Evolutionary conservation across 1,284 basidiomycete species (phyloP), one percentile per base, ranked within the genome.

Genomic region (Coniferiporia weirii): DNA sequence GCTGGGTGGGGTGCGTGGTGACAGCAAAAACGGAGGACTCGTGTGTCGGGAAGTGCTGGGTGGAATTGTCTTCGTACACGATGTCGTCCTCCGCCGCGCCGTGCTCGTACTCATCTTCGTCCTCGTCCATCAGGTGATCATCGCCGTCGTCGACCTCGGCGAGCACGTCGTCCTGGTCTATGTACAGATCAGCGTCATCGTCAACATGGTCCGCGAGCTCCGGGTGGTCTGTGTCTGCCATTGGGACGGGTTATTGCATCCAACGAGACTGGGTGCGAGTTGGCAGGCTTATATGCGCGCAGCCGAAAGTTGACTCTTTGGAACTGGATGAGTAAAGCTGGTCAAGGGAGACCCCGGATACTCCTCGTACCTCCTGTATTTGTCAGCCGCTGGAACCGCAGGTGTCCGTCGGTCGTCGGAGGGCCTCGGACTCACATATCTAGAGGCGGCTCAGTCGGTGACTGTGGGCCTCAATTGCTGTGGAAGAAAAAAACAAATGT

Each of bases 1-100:
- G 85, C 57, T 90, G 84, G 35, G 87, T 86, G 0, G 95, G 94
- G 71, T 99, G 97, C 45, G 87, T 81, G 10, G 91, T 76, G 45
- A 99, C 77, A 49, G 87, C 76, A 70, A 98, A 99, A 52, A 98
- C 90, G 9, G 96, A 93, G 51, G 76, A 72, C n/a, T 70, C 68
- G 69, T 92, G 89, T 8, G 69, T 71, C 15, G 75, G 66, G 68
- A 92, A 92, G 60, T 80, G 79, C 67, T 86, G 86, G 10, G 89
- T 75, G 13, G 84, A 85, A 66, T 84, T 88, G 68, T 84, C 81
- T 61, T 83, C 79, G 52, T 70, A 73, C n/a, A 75, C 73, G 54
- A 77, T 71, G 52, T 78, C 72, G 52, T 74, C 74, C 51, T 69
- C 75, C 48, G 58, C 64, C 15, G 56, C 60, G 6, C 77, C 66